Conservation (phyloP, 2,329 filamentous ascomycete species). For the Scedosporium dehoogii region DNA sequence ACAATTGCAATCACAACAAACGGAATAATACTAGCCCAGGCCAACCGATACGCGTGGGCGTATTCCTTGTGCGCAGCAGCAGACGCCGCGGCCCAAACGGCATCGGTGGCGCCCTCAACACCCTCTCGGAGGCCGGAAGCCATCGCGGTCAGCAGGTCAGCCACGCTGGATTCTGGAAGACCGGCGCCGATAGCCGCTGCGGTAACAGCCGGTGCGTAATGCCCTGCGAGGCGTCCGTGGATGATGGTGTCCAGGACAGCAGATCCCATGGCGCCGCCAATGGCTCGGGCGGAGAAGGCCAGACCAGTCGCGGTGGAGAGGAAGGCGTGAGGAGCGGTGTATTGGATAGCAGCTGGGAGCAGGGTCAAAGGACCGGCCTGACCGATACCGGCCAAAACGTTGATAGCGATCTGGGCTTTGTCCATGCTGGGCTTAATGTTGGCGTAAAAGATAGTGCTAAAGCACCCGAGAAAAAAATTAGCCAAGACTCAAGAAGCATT, state of each 20-base stretch:
- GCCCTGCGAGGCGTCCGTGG: slow-evolving; percentile 30
- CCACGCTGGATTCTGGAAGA: slow-evolving; percentile 19
- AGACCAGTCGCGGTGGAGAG: slow-evolving; percentile 43
- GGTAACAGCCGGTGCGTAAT: slow-evolving; percentile 25
- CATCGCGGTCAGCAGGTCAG: slow-evolving; percentile 21
- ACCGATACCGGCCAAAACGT: slow-evolving; percentile 36
- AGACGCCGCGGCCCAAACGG: slow-evolving; percentile 18
- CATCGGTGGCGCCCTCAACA: slow-evolving; percentile 21
- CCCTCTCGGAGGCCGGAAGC: slow-evolving; percentile 20
- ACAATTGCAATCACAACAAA: slow-evolving; percentile 39
- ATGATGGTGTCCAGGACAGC: slow-evolving; percentile 42
- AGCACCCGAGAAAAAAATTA: background rate
- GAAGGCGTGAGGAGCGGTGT: slow-evolving; percentile 41
- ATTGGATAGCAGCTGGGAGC: slow-evolving; percentile 39
- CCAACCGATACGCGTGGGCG: slow-evolving; percentile 35
- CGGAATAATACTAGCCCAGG: slow-evolving; percentile 39
- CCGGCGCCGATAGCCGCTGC: slow-evolving; percentile 23
- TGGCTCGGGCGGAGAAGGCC: slow-evolving; percentile 40
- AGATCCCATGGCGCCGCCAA: slow-evolving; percentile 42
- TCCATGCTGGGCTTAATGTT: slow-evolving; percentile 32
- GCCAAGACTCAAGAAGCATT: background rate
- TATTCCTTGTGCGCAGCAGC: slow-evolving; percentile 20
- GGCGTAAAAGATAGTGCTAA: slow-evolving; percentile 33
- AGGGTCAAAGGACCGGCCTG: slow-evolving; percentile 39
- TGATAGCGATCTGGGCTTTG: slow-evolving; percentile 34